phyloP scores from a whole-genome alignment of 208 protist species.

The Novymonas esmeraldas region DNA sequence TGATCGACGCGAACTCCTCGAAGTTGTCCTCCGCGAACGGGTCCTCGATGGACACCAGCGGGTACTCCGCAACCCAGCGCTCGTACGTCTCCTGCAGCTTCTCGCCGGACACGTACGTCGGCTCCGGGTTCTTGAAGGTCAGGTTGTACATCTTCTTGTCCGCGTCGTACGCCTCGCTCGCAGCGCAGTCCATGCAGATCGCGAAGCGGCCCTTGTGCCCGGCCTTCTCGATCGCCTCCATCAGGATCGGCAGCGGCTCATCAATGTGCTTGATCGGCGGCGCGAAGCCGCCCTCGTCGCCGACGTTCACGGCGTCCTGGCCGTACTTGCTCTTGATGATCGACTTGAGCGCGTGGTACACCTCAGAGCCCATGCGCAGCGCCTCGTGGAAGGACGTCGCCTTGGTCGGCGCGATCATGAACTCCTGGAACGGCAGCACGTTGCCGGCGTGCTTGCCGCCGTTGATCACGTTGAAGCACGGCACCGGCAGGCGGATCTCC shows the following conservation, averaged over 20 bases:
- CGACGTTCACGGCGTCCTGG: constrained; percentile 94
- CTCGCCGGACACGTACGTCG: constrained; percentile 70
- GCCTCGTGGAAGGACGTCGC: constrained; percentile 95
- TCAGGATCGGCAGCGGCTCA: constrained; percentile 97
- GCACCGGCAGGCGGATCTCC: constrained; percentile 89
- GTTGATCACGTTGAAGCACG: constrained; percentile 99
- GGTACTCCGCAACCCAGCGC: constrained; percentile 91
- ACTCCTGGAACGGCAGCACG: constrained; percentile 95
- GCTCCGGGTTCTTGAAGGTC: constrained; percentile 96
- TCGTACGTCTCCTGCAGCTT: constrained; percentile 94
- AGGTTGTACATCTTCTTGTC: constrained; percentile 96
- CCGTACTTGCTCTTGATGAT: constrained; percentile 98
- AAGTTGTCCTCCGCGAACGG: constrained; percentile 99
- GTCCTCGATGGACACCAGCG: constrained; percentile 99
- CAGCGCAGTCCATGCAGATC: constrained; percentile 99
- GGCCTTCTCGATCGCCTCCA: constrained; percentile 96
- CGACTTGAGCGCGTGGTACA: constrained; percentile 98
- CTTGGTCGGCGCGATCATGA: constrained; percentile 98
- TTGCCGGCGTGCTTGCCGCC: constrained; percentile 99
- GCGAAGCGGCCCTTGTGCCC: constrained; percentile 95
- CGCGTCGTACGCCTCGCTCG: constrained; percentile 98
- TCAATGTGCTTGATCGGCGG: constrained; percentile 95
- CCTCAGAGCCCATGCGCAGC: constrained; percentile 96
- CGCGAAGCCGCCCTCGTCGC: constrained; percentile 99
- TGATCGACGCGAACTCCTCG: constrained; percentile 90